These are phyloP conservation scores for Raddia distichophylla DNA, from an alignment of 176 grass and related monocot genomes.

Conservation along the genomic window DNA sequence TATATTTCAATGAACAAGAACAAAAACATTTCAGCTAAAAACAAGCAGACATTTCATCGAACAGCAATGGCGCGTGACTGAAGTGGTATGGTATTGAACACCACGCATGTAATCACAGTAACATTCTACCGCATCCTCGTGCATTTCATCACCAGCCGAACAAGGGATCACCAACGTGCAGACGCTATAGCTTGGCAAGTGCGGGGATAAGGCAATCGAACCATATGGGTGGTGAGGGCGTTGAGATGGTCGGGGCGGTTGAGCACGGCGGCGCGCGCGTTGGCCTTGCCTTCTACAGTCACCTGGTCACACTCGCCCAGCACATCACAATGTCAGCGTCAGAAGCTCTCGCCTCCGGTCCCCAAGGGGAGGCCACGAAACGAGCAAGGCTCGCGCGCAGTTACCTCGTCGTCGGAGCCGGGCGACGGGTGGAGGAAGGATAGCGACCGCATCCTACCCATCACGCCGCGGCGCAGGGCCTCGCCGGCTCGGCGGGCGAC, in stretches of 20 bases:
- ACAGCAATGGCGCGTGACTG: not conserved
- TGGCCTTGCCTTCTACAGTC: constrained; percentile 82
- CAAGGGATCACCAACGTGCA: not conserved
- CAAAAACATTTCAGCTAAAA: constrained; percentile 6
- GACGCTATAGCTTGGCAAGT: not conserved
- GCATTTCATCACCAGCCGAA: not conserved
- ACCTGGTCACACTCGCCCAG: constrained; percentile 44
- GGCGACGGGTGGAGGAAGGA: constrained; percentile 32
- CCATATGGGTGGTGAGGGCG: constrained; percentile 75
- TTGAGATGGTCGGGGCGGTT: constrained; percentile 76
- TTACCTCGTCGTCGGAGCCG: constrained; percentile 56
- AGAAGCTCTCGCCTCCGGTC: constrained; percentile 14
- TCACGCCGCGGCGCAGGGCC: constrained; percentile 25
- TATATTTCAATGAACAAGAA: not conserved
- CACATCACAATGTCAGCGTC: not conserved
- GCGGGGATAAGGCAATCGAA: constrained; percentile 9
- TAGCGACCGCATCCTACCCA: not conserved
- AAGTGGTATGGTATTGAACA: constrained; percentile 20
- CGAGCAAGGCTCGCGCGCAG: not conserved
- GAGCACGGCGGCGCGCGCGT: constrained; percentile 73
- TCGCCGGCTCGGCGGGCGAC: constrained; percentile 41
- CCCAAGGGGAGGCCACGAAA: not conserved
- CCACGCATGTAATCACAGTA: not conserved
- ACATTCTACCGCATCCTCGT: constrained; percentile 1
- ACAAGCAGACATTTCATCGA: not conserved